A percentile compares a stretch with the other conserved stretches of the same genome.
Evolutionary conservation across 2,329 filamentous ascomycete species (phyloP).

Genomic region (Huntiella abstrusa): DNA sequence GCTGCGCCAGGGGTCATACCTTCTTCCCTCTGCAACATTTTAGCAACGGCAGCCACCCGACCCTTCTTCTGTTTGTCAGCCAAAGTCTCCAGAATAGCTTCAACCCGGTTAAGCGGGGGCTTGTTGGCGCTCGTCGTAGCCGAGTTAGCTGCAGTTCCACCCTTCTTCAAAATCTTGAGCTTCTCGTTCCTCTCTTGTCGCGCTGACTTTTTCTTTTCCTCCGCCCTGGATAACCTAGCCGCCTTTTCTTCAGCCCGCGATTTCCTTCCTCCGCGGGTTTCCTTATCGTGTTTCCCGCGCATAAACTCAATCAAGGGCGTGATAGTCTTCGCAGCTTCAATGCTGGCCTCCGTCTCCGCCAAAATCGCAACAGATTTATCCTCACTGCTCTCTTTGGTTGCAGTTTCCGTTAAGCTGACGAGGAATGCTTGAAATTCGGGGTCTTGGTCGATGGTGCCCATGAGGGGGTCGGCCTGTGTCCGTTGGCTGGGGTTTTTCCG

Average conservation of each 20-base stretch:
- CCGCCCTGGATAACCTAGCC: slow-evolving; percentile 41
- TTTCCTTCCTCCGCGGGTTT: slow-evolving; percentile 34
- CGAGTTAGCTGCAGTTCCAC: slow-evolving; percentile 22
- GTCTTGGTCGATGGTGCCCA: slow-evolving; percentile 93
- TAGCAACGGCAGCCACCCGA: slow-evolving; percentile 43
- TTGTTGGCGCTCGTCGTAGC: slow-evolving; percentile 27
- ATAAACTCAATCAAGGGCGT: slow-evolving; percentile 83
- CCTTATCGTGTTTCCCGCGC: slow-evolving; percentile 65
- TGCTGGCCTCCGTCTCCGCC: slow-evolving; percentile 32
- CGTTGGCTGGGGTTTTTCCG: slow-evolving; percentile 63
- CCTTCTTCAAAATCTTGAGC: slow-evolving; percentile 45
- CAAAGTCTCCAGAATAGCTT: slow-evolving; percentile 12
- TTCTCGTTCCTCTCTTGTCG: slow-evolving; percentile 36
- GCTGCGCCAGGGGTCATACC: slow-evolving; percentile 45
- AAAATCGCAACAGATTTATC: slow-evolving; percentile 29
- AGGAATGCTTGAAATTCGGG: slow-evolving; percentile 90
- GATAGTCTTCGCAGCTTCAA: slow-evolving; percentile 24
- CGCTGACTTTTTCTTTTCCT: slow-evolving; percentile 29
- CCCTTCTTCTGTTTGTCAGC: slow-evolving; percentile 36
- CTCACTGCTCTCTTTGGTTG: slow-evolving; percentile 28
- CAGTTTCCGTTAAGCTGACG: slow-evolving; percentile 43
- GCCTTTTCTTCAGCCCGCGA: slow-evolving; percentile 32
- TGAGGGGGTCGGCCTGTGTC: slow-evolving; percentile 59
- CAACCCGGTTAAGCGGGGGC: slow-evolving; percentile 15
- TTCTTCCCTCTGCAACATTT: slow-evolving; percentile 46